Conservation (phyloP, 176 grass and related monocot genomes). For the Eleusine coracana region DNA sequence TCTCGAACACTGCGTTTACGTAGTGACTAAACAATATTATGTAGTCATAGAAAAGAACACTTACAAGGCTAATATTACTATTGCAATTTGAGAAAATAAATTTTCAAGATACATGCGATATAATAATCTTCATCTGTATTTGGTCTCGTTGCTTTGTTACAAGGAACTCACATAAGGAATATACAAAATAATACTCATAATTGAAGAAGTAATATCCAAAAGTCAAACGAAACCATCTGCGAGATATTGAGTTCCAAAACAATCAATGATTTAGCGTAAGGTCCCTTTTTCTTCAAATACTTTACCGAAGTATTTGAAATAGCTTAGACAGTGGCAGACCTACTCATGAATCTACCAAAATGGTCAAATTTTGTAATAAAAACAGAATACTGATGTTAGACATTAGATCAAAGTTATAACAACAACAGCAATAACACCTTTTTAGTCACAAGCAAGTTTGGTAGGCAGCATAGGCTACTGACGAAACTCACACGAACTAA, state of each 20-base stretch:
- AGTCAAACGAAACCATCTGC: neutral
- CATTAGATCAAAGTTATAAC: neutral
- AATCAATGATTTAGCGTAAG: neutral
- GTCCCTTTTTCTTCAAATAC: neutral
- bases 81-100: neutral
- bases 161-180: slow-evolving; percentile 10
- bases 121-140: slow-evolving; percentile 9
- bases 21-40: no score
- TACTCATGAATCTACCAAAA: neutral
- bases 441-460: neutral
- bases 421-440: neutral
- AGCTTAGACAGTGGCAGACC: neutral
- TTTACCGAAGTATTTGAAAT: neutral
- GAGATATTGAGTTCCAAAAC: neutral
- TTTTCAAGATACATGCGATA: neutral
- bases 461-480: neutral
- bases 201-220: neutral
- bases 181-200: neutral
- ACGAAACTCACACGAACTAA: neutral
- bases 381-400: neutral
- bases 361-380: neutral
- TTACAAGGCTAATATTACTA: slow-evolving; percentile 2
- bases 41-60: neutral
- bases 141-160: neutral
- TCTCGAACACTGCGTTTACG: no score